Conservation (phyloP, 768 basidiomycete species). For the Agrocybe praecox region DNA sequence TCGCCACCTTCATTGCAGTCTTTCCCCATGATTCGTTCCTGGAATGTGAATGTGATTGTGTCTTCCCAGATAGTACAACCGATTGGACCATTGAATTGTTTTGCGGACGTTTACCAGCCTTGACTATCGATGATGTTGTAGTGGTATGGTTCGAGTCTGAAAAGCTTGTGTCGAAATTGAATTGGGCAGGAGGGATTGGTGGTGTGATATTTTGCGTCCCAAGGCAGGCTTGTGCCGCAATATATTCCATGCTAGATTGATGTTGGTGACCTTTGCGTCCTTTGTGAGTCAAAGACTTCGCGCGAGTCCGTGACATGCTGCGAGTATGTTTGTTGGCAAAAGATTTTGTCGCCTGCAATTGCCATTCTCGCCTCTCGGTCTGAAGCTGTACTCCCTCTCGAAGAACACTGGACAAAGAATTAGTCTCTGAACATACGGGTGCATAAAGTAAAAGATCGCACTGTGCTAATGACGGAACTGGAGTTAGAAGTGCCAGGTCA, state of each 20-base stretch:
- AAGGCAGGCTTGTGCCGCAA: constrained; percentile 67
- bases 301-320: constrained; percentile 61
- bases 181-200: constrained; percentile 23
- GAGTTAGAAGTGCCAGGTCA: constrained; percentile 59
- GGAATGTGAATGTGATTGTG: constrained; percentile 40
- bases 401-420: constrained; percentile 52
- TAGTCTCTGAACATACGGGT: too few species aligned
- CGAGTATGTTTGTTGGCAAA: constrained; percentile 68
- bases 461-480: constrained; percentile 59
- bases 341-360: constrained; percentile 59
- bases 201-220: constrained; percentile 66
- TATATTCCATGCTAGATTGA: constrained; percentile 52
- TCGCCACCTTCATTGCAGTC: constrained; percentile 41
- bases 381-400: constrained; percentile 63
- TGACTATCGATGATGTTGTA: constrained; percentile 12
- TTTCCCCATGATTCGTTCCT: constrained; percentile 46
- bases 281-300: constrained; percentile 54
- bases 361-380: constrained; percentile 69
- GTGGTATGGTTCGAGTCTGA: constrained; percentile 18
- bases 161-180: constrained; percentile 14
- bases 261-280: constrained; percentile 25
- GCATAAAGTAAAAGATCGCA: constrained; percentile 26
- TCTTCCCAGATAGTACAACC: constrained; percentile 33
- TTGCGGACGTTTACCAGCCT: constrained; percentile 29
- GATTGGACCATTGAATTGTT: constrained; percentile 40